A percentile compares a stretch with the other conserved stretches of the same genome.
phyloP scores from a whole-genome alignment of 148 eudicot genomes.

The Fallopia convolvulus region DNA sequence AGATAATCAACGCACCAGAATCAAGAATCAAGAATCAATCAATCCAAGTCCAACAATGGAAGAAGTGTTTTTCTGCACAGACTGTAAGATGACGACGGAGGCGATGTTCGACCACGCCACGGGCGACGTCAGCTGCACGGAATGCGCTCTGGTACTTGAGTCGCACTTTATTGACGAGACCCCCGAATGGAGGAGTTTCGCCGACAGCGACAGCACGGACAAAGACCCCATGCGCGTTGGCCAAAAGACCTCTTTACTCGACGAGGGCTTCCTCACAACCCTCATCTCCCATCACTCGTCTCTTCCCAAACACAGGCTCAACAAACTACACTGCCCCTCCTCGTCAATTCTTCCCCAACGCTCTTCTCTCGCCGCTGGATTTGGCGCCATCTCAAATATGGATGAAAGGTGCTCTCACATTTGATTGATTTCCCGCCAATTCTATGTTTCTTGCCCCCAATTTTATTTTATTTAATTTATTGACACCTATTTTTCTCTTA shows the following conservation, averaged over 20 bases:
- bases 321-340: constrained; percentile 17
- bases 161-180: constrained; percentile 44
- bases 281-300: constrained; percentile 21
- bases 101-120: constrained; percentile 45
- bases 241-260: constrained; percentile 28
- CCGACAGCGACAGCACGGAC: constrained; percentile 39
- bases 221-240: constrained; percentile 51
- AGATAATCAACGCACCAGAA: not conserved
- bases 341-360: constrained; percentile 16
- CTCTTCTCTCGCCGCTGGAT: constrained; percentile 31
- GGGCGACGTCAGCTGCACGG: constrained; percentile 46
- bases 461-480: no score
- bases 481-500: not conserved
- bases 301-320: constrained; percentile 26
- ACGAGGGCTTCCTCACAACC: constrained; percentile 29
- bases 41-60: no score
- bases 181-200: constrained; percentile 41
- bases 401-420: constrained; percentile 24
- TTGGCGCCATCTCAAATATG: constrained; percentile 40
- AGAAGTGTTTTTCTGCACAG: constrained; percentile 24
- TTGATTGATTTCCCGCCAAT: not conserved
- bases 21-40: not conserved
- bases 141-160: constrained; percentile 45
- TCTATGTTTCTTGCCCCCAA: not conserved
- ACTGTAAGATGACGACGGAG: constrained; percentile 34